These are phyloP conservation scores for Kwoniella dendrophila DNA, from an alignment of 768 basidiomycete genomes.

Conservation along the genomic window DNA sequence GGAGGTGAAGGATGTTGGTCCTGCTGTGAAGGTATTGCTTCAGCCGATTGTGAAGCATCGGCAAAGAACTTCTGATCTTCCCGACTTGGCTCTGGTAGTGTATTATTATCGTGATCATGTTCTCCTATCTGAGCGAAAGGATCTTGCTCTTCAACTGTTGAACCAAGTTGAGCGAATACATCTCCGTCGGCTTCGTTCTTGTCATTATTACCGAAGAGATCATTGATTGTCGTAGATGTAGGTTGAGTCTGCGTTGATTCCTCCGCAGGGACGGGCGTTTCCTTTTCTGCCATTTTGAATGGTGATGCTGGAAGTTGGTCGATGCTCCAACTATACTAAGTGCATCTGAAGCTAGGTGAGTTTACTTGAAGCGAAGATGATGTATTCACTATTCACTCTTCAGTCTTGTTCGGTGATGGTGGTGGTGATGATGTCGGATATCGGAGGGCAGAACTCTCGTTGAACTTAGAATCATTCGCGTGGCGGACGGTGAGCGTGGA, in stretches of 20 bases:
- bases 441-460: too few relatives aligned
- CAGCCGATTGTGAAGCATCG: constrained; percentile 9
- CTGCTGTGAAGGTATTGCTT: constrained; percentile 1
- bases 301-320: too few relatives aligned
- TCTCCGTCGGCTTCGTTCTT: constrained; percentile 7
- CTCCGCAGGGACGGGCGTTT: background rate
- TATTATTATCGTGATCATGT: background rate
- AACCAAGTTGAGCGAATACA: constrained; percentile 20
- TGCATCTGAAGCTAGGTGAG: too few relatives aligned
- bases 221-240: constrained; percentile 4
- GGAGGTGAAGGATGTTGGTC: constrained; percentile 11
- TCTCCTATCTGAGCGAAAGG: constrained; percentile 4
- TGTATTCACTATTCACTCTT: too few relatives aligned
- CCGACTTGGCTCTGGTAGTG: background rate
- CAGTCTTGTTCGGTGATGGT: too few relatives aligned
- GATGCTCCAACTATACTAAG: too few relatives aligned
- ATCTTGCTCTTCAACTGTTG: background rate
- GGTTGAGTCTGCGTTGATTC: background rate
- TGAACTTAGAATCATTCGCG: too few relatives aligned
- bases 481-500: too few relatives aligned
- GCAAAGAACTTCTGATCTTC: constrained; percentile 8
- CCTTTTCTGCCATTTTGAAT: background rate
- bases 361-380: too few relatives aligned
- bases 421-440: too few relatives aligned
- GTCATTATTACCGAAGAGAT: constrained; percentile 13